Evolutionary conservation across 306 rosid species (phyloP).

Genomic region (Castanospermum australe): DNA sequence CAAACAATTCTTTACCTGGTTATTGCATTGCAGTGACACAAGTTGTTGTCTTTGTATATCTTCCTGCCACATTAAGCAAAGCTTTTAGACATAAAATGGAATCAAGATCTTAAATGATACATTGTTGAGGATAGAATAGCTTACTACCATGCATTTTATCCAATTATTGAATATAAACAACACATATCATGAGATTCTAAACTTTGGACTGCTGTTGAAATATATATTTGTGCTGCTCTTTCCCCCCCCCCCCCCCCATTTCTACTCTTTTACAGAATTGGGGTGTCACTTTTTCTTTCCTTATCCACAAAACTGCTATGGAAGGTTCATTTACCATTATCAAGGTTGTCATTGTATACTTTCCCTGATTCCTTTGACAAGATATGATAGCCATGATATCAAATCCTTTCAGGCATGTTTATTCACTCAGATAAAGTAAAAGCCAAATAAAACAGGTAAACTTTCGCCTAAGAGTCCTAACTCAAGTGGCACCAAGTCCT

Average conservation of each 20-base stretch:
- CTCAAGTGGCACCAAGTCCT: too few species aligned
- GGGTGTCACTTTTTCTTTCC: not conserved
- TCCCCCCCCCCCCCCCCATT: too few species aligned
- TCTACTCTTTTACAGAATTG: not conserved
- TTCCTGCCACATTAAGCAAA: slow-evolving; percentile 40
- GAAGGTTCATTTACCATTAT: not conserved
- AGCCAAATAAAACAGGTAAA: not conserved
- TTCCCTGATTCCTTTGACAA: not conserved
- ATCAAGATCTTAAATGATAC: not conserved
- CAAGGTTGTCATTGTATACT: not conserved
- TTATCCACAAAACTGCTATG: not conserved
- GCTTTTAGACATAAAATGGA: not conserved
- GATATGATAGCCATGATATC: not conserved
- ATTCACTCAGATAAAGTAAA: not conserved
- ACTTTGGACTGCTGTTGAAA: not conserved
- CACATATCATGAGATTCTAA: not conserved
- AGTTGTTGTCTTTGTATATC: slow-evolving; percentile 75
- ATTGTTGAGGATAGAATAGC: not conserved
- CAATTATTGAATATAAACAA: not conserved
- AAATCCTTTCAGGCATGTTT: not conserved
- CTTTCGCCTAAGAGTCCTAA: too few species aligned
- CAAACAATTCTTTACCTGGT: slow-evolving; percentile 59
- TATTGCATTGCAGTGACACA: slow-evolving; percentile 64
- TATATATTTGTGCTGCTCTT: not conserved
- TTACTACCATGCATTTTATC: not conserved